phyloP scores from a whole-genome alignment of 1,284 basidiomycete species.

The Melampsora americana region DNA sequence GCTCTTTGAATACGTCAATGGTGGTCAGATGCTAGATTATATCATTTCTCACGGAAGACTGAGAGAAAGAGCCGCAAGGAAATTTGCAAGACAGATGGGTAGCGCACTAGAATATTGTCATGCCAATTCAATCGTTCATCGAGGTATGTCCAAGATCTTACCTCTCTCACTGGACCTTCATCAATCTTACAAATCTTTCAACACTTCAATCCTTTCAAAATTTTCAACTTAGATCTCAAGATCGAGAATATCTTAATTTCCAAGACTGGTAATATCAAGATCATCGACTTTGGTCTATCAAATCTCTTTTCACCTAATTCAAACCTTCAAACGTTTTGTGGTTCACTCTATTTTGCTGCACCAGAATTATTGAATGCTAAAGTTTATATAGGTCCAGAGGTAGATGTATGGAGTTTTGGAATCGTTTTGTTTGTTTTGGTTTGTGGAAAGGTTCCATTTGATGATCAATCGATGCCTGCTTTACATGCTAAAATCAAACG shows the following conservation, averaged over 20 bases:
- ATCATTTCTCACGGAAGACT: constrained; percentile 98
- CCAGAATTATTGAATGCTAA: constrained; percentile 95
- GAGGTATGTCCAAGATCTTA: constrained; percentile 55
- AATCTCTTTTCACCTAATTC: constrained; percentile 85
- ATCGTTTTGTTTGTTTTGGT: constrained; percentile 96
- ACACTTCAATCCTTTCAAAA: neutral
- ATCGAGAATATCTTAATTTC: constrained; percentile 99
- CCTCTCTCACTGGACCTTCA: neutral
- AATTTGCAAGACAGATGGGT: constrained; percentile 95
- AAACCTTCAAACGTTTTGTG: constrained; percentile 92
- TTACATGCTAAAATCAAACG: constrained; percentile 98
- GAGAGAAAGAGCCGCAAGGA: constrained; percentile 87
- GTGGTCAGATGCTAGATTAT: constrained; percentile 99
- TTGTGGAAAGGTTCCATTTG: constrained; percentile 97
- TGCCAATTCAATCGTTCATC: constrained; percentile 93
- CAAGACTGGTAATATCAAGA: constrained; percentile 97
- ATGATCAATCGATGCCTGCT: constrained; percentile 98
- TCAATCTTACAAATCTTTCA: neutral
- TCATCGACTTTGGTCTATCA: constrained; percentile 97
- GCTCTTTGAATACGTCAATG: constrained; percentile 97
- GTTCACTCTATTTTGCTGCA: constrained; percentile 95
- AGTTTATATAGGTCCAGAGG: constrained; percentile 93
- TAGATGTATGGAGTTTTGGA: constrained; percentile 98
- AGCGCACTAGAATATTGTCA: constrained; percentile 96
- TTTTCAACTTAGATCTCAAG: constrained; percentile 70